Conservation (phyloP, 2,329 filamentous ascomycete genomes). For the Penicillium janthinellum region DNA sequence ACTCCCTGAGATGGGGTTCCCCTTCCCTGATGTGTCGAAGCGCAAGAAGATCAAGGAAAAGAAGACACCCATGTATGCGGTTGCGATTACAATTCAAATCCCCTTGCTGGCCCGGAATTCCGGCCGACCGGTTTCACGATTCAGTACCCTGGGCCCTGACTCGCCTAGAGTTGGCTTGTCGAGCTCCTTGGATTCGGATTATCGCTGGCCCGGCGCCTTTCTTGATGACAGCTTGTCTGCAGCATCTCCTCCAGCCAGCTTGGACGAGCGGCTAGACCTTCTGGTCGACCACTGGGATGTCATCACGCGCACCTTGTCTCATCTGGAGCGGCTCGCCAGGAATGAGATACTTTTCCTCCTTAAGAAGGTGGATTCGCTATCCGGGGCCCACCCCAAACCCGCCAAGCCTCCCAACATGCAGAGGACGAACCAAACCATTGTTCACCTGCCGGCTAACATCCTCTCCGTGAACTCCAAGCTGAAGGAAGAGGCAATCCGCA, state of each 20-base stretch:
- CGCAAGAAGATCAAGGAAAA: slow-evolving; percentile 53
- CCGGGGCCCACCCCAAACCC: slow-evolving; percentile 45
- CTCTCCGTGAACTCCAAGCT: slow-evolving; percentile 49
- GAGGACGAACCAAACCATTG: slow-evolving; percentile 50
- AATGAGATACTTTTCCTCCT: slow-evolving; percentile 55
- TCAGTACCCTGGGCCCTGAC: slow-evolving; percentile 37
- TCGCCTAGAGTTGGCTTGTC: slow-evolving; percentile 38
- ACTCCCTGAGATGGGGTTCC: slow-evolving; percentile 38
- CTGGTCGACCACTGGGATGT: slow-evolving; percentile 63
- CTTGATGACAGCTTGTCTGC: slow-evolving; percentile 47
- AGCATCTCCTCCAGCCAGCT: slow-evolving; percentile 50
- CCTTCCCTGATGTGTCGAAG: slow-evolving; percentile 43
- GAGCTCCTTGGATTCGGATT: slow-evolving; percentile 46
- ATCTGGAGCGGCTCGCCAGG: slow-evolving; percentile 55
- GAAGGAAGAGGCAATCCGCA: slow-evolving; percentile 50
- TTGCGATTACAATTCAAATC: slow-evolving; percentile 59
- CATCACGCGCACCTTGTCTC: slow-evolving; percentile 58
- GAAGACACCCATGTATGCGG: slow-evolving; percentile 61
- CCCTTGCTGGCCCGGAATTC: slow-evolving; percentile 44
- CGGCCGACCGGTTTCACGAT: slow-evolving; percentile 39
- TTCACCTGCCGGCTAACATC: slow-evolving; percentile 54
- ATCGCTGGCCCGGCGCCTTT: slow-evolving; percentile 40
- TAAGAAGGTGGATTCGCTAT: slow-evolving; percentile 49
- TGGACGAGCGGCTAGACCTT: slow-evolving; percentile 58
- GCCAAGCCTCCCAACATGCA: slow-evolving; percentile 52